phyloP scores from a whole-genome alignment of 1,284 basidiomycete genomes.

The Irpex sp. region DNA sequence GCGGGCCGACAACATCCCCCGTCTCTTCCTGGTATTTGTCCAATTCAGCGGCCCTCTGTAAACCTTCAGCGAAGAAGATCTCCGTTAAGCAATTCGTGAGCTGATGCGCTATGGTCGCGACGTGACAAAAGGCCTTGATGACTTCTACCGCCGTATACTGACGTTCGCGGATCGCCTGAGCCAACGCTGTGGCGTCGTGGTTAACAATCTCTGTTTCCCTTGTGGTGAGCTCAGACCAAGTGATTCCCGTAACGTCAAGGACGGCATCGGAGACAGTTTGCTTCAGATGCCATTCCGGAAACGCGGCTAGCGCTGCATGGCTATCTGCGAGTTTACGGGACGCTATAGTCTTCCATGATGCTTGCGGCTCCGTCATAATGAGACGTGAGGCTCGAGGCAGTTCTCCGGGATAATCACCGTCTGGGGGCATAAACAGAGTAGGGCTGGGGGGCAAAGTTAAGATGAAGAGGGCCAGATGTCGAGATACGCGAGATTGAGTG shows the following conservation, averaged over 20 bases:
- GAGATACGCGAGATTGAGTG: background rate
- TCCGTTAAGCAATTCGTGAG: conserved; percentile 57
- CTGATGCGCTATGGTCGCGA: conserved; percentile 32
- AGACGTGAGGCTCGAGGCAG: background rate
- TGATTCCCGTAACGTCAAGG: conserved; percentile 28
- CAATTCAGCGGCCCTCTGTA: conserved; percentile 46
- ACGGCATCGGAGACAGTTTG: conserved; percentile 14
- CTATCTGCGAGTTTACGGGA: conserved; percentile 27
- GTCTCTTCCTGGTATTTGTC: conserved; percentile 44
- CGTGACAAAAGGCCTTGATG: conserved; percentile 31
- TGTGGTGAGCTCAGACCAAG: conserved; percentile 26
- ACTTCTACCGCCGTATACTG: conserved; percentile 33
- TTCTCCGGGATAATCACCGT: conserved; percentile 10
- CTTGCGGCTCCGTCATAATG: background rate
- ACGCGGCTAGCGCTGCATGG: conserved; percentile 24
- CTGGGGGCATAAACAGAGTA: conserved; percentile 9
- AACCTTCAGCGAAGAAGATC: conserved; percentile 49
- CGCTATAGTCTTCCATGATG: conserved; percentile 21
- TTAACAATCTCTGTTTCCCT: conserved; percentile 32
- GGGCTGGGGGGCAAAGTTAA: background rate
- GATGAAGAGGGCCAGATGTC: background rate
- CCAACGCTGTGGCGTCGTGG: conserved; percentile 32
- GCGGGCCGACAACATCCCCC: conserved; percentile 49
- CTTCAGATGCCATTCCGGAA: conserved; percentile 30
- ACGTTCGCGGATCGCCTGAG: conserved; percentile 24